Conservation (phyloP, 306 rosid genomes). For the Casuarina cunninghamiana region DNA sequence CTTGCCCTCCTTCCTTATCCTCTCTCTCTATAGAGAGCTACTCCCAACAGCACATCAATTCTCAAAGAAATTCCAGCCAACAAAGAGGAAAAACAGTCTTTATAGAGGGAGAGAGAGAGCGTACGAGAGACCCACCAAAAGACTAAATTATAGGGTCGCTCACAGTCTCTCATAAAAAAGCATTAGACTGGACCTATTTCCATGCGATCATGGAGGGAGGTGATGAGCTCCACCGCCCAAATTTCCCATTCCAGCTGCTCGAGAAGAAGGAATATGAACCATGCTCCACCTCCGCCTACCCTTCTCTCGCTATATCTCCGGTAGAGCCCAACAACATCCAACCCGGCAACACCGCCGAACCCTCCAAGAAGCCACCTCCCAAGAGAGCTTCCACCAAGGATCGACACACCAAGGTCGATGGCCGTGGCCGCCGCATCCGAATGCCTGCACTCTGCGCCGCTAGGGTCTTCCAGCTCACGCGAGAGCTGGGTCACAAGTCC, state of each 20-base stretch:
- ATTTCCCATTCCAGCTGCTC: slow-evolving; percentile 81
- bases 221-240: slow-evolving; percentile 70
- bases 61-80: slow-evolving; percentile 34
- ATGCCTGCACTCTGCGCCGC: slow-evolving; percentile 96
- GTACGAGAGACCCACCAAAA: slow-evolving; percentile 38
- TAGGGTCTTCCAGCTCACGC: slow-evolving; percentile 77
- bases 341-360: slow-evolving; percentile 24
- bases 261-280: slow-evolving; percentile 87
- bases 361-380: slow-evolving; percentile 64
- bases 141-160: slow-evolving; percentile 35
- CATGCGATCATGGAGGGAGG: slow-evolving; percentile 91
- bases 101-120: not conserved
- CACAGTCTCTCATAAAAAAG: slow-evolving; percentile 23
- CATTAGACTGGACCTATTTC: slow-evolving; percentile 17
- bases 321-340: slow-evolving; percentile 29
- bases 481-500: slow-evolving; percentile 81
- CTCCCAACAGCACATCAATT: slow-evolving; percentile 26
- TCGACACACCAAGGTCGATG: slow-evolving; percentile 89
- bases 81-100: slow-evolving; percentile 19
- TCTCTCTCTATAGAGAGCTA: not conserved
- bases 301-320: slow-evolving; percentile 55
- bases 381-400: slow-evolving; percentile 83
- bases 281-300: slow-evolving; percentile 57
- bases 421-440: slow-evolving; percentile 87
- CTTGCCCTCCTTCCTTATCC: slow-evolving; percentile 32